Evolutionary conservation across 768 basidiomycete genomes (phyloP).

Genomic region (Pulveroboletus sp.): DNA sequence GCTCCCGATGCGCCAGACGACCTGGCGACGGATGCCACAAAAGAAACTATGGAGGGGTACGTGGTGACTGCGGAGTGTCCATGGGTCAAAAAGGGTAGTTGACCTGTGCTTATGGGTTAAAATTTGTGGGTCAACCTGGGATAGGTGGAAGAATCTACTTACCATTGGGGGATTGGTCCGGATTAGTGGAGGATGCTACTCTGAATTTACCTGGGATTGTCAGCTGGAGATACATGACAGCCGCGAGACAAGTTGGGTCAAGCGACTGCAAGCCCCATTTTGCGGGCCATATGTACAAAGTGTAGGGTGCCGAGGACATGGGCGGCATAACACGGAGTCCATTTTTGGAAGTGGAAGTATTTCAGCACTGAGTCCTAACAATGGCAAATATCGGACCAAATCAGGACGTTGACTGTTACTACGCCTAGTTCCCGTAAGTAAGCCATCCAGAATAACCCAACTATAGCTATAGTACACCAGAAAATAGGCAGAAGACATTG

Average conservation of each 20-base stretch:
- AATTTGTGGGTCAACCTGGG: background rate
- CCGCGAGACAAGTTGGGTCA: conserved; percentile 61
- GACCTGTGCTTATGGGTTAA: conserved; percentile 42
- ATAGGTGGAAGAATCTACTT: conserved; percentile 23
- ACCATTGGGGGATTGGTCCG: conserved; percentile 73
- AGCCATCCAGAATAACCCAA: background rate
- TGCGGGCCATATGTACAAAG: conserved; percentile 66
- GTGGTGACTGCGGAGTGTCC: conserved; percentile 46
- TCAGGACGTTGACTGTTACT: background rate
- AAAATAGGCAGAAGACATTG: no score
- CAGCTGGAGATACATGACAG: conserved; percentile 65
- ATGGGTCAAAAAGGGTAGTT: conserved; percentile 67
- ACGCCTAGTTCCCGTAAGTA: background rate
- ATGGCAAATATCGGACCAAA: conserved; percentile 7
- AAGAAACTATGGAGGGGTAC: conserved; percentile 59
- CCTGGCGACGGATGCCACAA: conserved; percentile 49
- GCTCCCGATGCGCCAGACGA: conserved; percentile 27
- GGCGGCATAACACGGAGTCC: background rate
- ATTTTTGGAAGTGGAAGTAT: conserved; percentile 1
- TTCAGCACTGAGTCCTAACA: conserved; percentile 16
- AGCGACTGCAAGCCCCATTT: conserved; percentile 61
- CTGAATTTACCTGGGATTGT: conserved; percentile 64
- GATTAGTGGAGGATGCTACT: conserved; percentile 58
- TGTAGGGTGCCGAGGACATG: conserved; percentile 21
- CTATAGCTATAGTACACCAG: background rate